A percentile compares a stretch with the other conserved stretches of the same genome.
phyloP scores from a whole-genome alignment of 2,329 filamentous ascomycete species.

The Xylaria sp. region DNA sequence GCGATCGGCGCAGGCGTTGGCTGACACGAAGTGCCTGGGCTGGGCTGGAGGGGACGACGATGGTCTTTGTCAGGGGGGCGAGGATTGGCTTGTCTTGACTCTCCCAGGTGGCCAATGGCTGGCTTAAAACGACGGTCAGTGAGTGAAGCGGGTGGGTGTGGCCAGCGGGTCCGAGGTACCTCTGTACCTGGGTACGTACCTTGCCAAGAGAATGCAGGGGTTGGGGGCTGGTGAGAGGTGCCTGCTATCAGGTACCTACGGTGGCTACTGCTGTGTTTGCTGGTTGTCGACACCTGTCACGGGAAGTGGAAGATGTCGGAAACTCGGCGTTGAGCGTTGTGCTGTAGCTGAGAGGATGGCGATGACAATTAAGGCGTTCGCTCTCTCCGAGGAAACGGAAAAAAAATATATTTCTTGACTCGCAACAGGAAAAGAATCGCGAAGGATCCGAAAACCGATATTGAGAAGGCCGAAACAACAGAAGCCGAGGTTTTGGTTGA shows the following conservation, averaged over 20 bases:
- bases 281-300: slow-evolving; percentile 5
- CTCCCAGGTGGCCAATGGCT: slow-evolving; percentile 37
- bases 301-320: slow-evolving; percentile 21
- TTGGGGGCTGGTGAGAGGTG: slow-evolving; percentile 28
- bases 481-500: slow-evolving; percentile 23
- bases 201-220: slow-evolving; percentile 32
- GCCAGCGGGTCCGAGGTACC: slow-evolving; percentile 10
- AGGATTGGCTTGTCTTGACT: slow-evolving; percentile 28
- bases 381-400: slow-evolving; percentile 28
- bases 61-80: slow-evolving; percentile 36
- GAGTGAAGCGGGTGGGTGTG: slow-evolving; percentile 18
- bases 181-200: slow-evolving; percentile 15
- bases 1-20: slow-evolving; percentile 40
- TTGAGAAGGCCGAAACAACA: slow-evolving; percentile 27
- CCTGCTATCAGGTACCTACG: slow-evolving; percentile 4
- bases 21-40: slow-evolving; percentile 47
- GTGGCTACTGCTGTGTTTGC: not conserved
- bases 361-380: slow-evolving; percentile 30
- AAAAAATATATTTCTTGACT: slow-evolving; percentile 7
- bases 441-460: slow-evolving; percentile 12
- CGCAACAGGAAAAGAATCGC: slow-evolving; percentile 11
- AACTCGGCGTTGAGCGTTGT: slow-evolving; percentile 25
- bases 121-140: slow-evolving; percentile 36
- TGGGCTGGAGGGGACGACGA: slow-evolving; percentile 36
- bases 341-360: slow-evolving; percentile 14